Evolutionary conservation across 2,329 filamentous ascomycete genomes (phyloP).

Genomic region (Epichloe gansuensis): DNA sequence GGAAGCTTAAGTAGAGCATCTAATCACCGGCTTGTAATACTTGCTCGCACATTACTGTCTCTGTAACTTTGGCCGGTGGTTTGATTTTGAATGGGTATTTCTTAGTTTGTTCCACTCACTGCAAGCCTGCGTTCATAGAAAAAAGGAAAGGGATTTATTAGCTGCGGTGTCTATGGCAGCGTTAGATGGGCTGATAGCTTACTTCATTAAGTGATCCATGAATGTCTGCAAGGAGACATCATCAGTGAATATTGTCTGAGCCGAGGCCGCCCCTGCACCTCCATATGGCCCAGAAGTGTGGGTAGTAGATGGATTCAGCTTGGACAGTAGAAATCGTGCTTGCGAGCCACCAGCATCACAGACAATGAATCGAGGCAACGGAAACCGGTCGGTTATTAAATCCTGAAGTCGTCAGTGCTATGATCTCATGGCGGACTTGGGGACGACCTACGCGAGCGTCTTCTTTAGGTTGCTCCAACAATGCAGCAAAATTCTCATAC

Average conservation of each 20-base stretch:
- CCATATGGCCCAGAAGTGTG: slow-evolving; percentile 90
- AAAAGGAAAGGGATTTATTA: slow-evolving; percentile 8
- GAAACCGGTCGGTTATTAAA: slow-evolving; percentile 92
- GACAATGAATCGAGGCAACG: slow-evolving; percentile 95
- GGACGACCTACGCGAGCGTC: slow-evolving; percentile 66
- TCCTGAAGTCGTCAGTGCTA: slow-evolving; percentile 44
- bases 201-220: slow-evolving; percentile 99
- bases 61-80: too few species aligned
- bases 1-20: neutral
- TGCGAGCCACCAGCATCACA: slow-evolving; percentile 98
- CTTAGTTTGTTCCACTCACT: slow-evolving; percentile 50
- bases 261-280: slow-evolving; percentile 70
- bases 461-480: slow-evolving; percentile 90
- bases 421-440: neutral
- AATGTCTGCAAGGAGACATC: slow-evolving; percentile 97
- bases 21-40: neutral
- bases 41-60: neutral
- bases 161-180: neutral
- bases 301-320: slow-evolving; percentile 94
- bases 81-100: neutral
- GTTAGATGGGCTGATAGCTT: slow-evolving; percentile 21
- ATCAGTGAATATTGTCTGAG: slow-evolving; percentile 97
- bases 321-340: slow-evolving; percentile 90
- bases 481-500: slow-evolving; percentile 85
- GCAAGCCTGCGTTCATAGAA: slow-evolving; percentile 34